Evolutionary conservation across 2,329 filamentous ascomycete species (phyloP).

Genomic region (Amesomyces nigricolor): DNA sequence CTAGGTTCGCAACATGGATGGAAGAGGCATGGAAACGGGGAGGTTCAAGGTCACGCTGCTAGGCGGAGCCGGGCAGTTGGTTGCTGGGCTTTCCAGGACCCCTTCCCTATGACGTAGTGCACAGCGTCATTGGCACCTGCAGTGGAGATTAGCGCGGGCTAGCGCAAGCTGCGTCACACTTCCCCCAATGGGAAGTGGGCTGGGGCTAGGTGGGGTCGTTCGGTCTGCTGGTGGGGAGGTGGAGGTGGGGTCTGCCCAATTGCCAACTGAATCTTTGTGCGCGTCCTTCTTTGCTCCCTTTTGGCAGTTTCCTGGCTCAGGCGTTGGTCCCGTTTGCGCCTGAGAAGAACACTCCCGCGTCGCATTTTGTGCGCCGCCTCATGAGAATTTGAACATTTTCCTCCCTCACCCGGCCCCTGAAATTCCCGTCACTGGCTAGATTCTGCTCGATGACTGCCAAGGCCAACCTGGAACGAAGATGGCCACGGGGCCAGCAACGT

Average conservation of each 20-base stretch:
- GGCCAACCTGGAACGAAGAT: no score
- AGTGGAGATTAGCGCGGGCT: constrained; percentile 6
- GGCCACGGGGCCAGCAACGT: not conserved
- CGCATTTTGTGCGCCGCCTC: no score
- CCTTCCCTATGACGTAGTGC: constrained; percentile 20
- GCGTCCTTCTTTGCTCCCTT: no score
- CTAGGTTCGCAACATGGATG: no score
- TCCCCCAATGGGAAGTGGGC: not conserved
- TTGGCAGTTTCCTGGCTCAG: no score
- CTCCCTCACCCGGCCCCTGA: no score
- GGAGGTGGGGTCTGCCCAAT: no score
- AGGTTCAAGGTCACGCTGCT: constrained; percentile 6
- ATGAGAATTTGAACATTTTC: no score
- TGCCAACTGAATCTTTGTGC: no score
- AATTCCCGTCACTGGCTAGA: not conserved
- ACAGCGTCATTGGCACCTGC: constrained; percentile 18
- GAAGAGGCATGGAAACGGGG: not conserved
- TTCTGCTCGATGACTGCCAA: not conserved
- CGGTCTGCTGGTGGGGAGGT: no score
- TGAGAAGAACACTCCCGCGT: no score
- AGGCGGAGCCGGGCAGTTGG: constrained; percentile 7
- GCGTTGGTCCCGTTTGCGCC: no score
- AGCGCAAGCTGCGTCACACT: constrained; percentile 11
- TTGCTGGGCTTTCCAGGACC: not conserved
- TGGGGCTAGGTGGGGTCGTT: not conserved